Evolutionary conservation across 2,329 filamentous ascomycete genomes (phyloP), one percentile per base, ranked within the genome.

Genomic region (Fusarium pilosicola): DNA sequence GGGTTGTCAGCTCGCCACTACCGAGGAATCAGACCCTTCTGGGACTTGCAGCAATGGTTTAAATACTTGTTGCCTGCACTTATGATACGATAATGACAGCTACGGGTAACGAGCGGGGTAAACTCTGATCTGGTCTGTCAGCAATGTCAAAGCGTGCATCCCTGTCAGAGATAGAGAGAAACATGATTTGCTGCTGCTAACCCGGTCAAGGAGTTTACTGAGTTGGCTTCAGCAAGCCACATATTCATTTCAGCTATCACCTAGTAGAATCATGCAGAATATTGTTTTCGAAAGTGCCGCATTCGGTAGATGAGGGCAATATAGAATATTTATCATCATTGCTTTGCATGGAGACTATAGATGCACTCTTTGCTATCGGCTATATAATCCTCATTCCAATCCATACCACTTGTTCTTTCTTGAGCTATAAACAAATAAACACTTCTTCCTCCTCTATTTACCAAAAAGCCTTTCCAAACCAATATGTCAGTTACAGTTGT

Each of bases 201-300:
- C 48, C 48, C 6, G 12, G 20, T 32, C 5, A 11, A 49, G 5
- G 28, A n/a, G 22, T n/a, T 6, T 32, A 15, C 28, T 5, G 2
- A 49, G 1, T 18, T n/a, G 5, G 46, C 4, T 26, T 36, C 48
- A 52, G 48, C 48, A 36, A 52, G 48, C 48, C 48, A 52, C 30
- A 24, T 0, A 36, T 20, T 15, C 3, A 34, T 24, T 2, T 20
- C 30, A 52, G 30, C 48, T 52, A 7, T 20, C 0, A 3, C 1
- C 17, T 52, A 26, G 30, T 20, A 32, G 8, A 15, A 20, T 5
- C 0, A 11, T 36, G 12, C 1, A 11, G n/a, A 20, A 11, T 9
- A 11, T 11, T 7, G 8, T 2, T 32, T 10, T 0, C 0, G 6
- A n/a, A 30, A 49, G 28, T 49, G 28, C 14, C 5, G 5, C 2